Evolutionary conservation across 371 early-diverging fungal species (phyloP).

Genomic region (Catenaria anguillulae): DNA sequence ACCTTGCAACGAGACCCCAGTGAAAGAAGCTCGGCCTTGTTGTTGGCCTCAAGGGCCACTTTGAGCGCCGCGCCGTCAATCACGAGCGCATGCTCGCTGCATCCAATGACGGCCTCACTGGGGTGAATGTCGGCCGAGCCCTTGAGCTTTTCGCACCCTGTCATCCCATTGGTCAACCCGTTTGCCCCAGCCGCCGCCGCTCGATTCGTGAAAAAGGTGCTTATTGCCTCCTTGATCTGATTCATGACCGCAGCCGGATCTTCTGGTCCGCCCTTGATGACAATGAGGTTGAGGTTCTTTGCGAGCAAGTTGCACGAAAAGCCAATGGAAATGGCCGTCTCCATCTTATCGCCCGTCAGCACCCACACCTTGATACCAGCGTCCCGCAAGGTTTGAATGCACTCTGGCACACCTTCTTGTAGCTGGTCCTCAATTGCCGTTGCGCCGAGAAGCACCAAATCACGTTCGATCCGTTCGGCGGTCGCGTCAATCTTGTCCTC

Average conservation of each 20-base stretch:
- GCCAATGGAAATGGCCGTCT: conserved; percentile 86
- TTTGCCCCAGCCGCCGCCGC: conserved; percentile 53
- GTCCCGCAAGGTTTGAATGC: conserved; percentile 64
- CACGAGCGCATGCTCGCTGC: conserved; percentile 25
- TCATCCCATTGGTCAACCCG: conserved; percentile 10
- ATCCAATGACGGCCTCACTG: not conserved
- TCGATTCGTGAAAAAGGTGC: conserved; percentile 11
- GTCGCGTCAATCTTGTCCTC: conserved; percentile 70
- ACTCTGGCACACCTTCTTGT: conserved; percentile 94
- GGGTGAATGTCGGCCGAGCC: no score
- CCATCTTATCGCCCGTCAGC: conserved; percentile 81
- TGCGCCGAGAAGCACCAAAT: conserved; percentile 80
- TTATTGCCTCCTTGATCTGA: conserved; percentile 31
- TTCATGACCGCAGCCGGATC: no score
- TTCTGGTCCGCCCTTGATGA: conserved; percentile 36
- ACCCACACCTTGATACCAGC: conserved; percentile 45
- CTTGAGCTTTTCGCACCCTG: no score
- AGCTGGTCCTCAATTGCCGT: conserved; percentile 98
- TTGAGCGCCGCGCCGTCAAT: conserved; percentile 53
- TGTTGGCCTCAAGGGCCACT: conserved; percentile 49
- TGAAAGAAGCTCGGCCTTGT: conserved; percentile 50
- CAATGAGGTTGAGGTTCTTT: conserved; percentile 63
- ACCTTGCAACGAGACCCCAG: conserved; percentile 61
- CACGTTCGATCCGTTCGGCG: conserved; percentile 85
- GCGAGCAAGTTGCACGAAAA: conserved; percentile 71